Conservation (phyloP, 129 eudicot species). For the Helianthus tuberosus region DNA sequence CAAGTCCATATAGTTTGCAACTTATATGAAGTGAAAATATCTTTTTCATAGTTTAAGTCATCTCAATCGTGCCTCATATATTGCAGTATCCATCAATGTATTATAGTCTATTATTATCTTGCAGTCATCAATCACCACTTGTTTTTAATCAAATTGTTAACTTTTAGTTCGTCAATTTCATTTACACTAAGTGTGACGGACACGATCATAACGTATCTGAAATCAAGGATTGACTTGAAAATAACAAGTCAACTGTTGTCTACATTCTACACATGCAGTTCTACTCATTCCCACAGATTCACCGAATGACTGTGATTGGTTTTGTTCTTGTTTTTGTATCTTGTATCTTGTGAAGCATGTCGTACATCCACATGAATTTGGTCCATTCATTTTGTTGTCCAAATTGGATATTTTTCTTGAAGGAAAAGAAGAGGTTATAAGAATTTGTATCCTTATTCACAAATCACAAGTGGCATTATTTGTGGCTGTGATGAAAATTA, state of each 20-base stretch:
- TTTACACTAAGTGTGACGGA: background rate
- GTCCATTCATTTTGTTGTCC: slow-evolving; percentile 1
- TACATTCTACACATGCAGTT: background rate
- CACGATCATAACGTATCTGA: background rate
- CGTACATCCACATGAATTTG: background rate
- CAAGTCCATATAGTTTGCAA: no score
- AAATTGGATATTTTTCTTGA: background rate
- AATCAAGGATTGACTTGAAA: no score
- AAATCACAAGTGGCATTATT: background rate
- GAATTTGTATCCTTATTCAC: slow-evolving; percentile 3
- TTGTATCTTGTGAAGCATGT: background rate
- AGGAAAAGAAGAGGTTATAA: background rate
- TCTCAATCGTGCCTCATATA: no score
- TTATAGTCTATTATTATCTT: no score
- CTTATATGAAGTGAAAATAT: no score
- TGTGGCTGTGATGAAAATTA: background rate
- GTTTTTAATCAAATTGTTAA: no score
- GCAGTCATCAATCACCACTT: no score
- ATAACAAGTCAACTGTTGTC: background rate
- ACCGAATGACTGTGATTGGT: background rate
- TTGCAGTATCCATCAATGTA: no score
- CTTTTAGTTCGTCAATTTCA: background rate
- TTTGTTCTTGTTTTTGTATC: slow-evolving; percentile 5
- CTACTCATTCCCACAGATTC: slow-evolving; percentile 9
- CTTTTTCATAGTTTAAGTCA: no score